Evolutionary conservation across 345 rosid genomes (phyloP), one percentile per base, ranked within the genome.

Genomic region (Hibiscus trionum): DNA sequence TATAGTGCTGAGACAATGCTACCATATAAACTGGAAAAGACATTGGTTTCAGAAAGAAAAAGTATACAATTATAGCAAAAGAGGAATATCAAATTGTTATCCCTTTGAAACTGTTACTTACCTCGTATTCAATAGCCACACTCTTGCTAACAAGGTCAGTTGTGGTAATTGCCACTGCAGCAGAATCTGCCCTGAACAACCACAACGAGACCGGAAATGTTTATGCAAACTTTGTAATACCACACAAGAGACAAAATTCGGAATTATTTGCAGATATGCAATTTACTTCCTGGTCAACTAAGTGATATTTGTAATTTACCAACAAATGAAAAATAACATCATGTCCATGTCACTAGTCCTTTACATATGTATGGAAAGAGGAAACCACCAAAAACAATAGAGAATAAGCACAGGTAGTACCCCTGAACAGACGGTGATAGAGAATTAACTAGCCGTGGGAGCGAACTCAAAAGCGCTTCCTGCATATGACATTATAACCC

Each of bases 61-160:
- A 64, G 26, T 62, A 9, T 11, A 49, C 8, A 0, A 7, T 12
- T 31, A 29, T 61, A 17, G 55, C 5, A 50, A 50, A 50, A 4
- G 17, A 50, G n/a, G 47, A 61, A 10, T 24, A n/a, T 26, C 11
- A 57, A 46, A 49, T 15, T 74, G 53, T 29, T 35, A 35, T 26
- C 7, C 50, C 42, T 62, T 37, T 0, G 53, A 72, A 24, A 14
- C 39, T 75, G 33, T 75, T 71, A 50, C 55, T 50, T 50, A 62
- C 99, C 89, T 83, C 79, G 64, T 88, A 83, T 76, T 90, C 96
- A 80, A 95, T 69, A 31, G 99, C 99, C 65, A 90, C 97, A 61
- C 99, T 95, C 88, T 95, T 95, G 83, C 97, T 95, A 44, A 90
- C 97, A 71, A 95, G 93, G 82, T 95, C 99, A 2, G 99, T 95